Conservation (phyloP, 2,329 filamentous ascomycete species). For the Colletotrichum salicis region DNA sequence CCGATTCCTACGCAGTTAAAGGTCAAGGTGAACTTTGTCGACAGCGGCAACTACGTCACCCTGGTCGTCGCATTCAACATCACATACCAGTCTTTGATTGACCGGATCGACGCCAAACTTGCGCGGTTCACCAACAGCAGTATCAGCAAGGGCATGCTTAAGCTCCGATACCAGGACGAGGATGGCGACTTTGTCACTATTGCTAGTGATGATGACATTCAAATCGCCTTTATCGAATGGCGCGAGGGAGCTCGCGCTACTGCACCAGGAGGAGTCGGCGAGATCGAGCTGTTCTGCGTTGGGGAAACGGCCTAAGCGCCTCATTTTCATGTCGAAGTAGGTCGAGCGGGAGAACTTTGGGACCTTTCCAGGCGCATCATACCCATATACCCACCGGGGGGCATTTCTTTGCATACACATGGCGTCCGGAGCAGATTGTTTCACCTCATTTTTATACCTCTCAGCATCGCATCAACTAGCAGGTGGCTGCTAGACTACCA, state of each 20-base stretch:
- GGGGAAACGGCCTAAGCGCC: conserved; percentile 52
- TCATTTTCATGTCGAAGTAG: conserved; percentile 35
- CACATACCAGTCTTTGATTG: conserved; percentile 90
- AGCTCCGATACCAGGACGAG: conserved; percentile 89
- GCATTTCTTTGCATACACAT: conserved; percentile 37
- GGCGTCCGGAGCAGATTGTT: conserved; percentile 36
- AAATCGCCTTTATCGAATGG: conserved; percentile 96
- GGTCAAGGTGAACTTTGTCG: conserved; percentile 88
- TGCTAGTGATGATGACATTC: conserved; percentile 94
- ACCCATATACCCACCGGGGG: conserved; percentile 36
- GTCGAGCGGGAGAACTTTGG: conserved; percentile 25
- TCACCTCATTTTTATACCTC: conserved; percentile 33
- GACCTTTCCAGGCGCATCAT: conserved; percentile 36
- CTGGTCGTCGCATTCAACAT: conserved; percentile 98
- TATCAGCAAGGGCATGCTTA: conserved; percentile 83
- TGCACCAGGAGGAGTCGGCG: conserved; percentile 78
- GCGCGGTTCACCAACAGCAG: conserved; percentile 86
- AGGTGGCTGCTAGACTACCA: conserved; percentile 16
- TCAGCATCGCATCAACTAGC: conserved; percentile 32
- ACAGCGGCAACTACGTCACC: conserved; percentile 86
- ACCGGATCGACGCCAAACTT: conserved; percentile 95
- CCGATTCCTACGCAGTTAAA: conserved; percentile 81
- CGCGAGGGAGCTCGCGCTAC: conserved; percentile 72
- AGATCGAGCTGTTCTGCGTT: conserved; percentile 88
- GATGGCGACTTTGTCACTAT: conserved; percentile 95